A percentile compares a stretch with the other conserved stretches of the same genome.
Conservation (phyloP, 2,329 filamentous ascomycete species). For the Didymellaceae sp. region DNA sequence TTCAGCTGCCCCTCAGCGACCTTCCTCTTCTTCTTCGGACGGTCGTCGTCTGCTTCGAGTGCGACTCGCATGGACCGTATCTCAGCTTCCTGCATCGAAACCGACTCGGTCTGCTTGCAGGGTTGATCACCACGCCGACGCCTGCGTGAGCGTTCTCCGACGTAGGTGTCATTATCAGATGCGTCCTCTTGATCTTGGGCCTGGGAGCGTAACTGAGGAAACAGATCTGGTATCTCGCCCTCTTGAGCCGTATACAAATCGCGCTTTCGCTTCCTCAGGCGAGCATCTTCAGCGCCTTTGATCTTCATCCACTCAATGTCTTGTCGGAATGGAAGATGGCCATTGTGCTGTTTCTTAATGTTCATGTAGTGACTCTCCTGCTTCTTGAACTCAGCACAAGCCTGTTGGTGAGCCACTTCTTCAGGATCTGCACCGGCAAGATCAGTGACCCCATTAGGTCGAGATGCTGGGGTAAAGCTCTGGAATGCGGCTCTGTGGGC, state of each 20-base stretch:
- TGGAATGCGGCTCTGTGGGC: constrained; percentile 10
- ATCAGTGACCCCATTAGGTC: constrained; percentile 2
- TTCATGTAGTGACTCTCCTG: constrained; percentile 31
- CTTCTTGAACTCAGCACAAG: constrained; percentile 22
- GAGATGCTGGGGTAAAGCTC: background rate
- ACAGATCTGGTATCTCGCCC: constrained; percentile 17
- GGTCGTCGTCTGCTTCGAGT: constrained; percentile 32
- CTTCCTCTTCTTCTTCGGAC: constrained; percentile 34
- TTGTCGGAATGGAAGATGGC: constrained; percentile 29
- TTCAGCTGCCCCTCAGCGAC: constrained; percentile 4
- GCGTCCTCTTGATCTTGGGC: constrained; percentile 15
- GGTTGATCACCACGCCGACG: constrained; percentile 24
- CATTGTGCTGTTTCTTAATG: constrained; percentile 21
- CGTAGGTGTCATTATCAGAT: constrained; percentile 8
- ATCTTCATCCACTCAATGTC: constrained; percentile 42
- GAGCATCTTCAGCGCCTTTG: constrained; percentile 24
- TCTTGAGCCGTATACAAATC: constrained; percentile 21
- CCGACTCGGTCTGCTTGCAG: constrained; percentile 12
- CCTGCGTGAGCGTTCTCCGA: constrained; percentile 20
- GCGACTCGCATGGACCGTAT: constrained; percentile 38
- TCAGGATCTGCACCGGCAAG: constrained; percentile 17
- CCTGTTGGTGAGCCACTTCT: constrained; percentile 18
- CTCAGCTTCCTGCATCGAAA: constrained; percentile 38
- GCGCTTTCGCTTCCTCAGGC: constrained; percentile 25
- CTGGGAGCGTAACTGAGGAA: constrained; percentile 11